A percentile compares a stretch with the other conserved stretches of the same genome.
phyloP scores from a whole-genome alignment of 2,329 filamentous ascomycete genomes.

The Hyphodiscus sp. region DNA sequence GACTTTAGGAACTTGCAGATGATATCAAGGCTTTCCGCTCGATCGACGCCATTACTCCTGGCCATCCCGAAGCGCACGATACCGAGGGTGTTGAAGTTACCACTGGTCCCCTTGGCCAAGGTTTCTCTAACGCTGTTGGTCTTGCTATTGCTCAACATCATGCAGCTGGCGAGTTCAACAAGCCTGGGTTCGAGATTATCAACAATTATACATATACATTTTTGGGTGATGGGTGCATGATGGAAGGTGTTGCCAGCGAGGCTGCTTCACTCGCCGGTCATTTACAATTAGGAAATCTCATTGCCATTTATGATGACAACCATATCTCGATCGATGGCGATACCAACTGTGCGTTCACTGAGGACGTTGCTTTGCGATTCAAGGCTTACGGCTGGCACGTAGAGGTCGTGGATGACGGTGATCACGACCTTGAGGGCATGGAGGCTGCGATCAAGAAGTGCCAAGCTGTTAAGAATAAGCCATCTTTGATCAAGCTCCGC shows the following conservation, averaged over 20 bases:
- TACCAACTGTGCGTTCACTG: constrained; percentile 93
- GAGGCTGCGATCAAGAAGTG: constrained; percentile 82
- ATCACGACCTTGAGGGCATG: constrained; percentile 80
- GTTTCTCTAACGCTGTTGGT: constrained; percentile 95
- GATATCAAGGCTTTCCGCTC: constrained; percentile 90
- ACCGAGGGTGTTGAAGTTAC: constrained; percentile 97
- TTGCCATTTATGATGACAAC: constrained; percentile 97
- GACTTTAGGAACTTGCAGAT: no score
- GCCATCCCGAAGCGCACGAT: constrained; percentile 94
- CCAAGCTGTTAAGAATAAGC: constrained; percentile 90
- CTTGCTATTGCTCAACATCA: constrained; percentile 95
- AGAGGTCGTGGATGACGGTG: constrained; percentile 76
- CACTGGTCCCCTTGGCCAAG: constrained; percentile 94
- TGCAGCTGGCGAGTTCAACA: constrained; percentile 89
- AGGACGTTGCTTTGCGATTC: constrained; percentile 92
- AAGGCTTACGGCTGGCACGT: constrained; percentile 97
- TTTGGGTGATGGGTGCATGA: constrained; percentile 96
- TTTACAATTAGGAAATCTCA: constrained; percentile 95
- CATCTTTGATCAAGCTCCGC: constrained; percentile 90
- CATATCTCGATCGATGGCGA: constrained; percentile 93
- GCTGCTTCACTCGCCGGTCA: constrained; percentile 90
- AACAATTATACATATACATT: constrained; percentile 97
- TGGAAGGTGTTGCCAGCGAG: constrained; percentile 96
- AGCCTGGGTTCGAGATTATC: constrained; percentile 82
- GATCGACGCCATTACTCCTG: constrained; percentile 73